phyloP scores from a whole-genome alignment of 2,329 filamentous ascomycete species.

The Cryphonectria radicalis region DNA sequence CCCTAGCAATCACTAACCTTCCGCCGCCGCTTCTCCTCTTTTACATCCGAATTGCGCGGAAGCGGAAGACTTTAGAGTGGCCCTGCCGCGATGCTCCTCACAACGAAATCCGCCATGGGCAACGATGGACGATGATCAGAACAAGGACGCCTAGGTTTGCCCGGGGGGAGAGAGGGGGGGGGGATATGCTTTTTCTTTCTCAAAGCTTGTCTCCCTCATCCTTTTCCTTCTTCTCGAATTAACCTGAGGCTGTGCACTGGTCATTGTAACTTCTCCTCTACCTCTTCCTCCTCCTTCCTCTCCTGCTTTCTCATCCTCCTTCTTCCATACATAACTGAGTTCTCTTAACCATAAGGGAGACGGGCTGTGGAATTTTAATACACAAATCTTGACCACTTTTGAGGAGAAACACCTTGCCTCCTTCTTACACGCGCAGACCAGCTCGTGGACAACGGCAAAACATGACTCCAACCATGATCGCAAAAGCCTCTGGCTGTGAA shows the following conservation, averaged over 20 bases:
- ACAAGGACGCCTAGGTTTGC: not conserved
- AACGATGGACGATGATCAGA: not conserved
- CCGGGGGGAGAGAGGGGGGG: not conserved
- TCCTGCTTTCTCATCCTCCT: not conserved
- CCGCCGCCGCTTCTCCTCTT: conserved; percentile 14
- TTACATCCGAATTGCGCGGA: conserved; percentile 27
- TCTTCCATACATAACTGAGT: not conserved
- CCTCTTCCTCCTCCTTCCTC: not conserved
- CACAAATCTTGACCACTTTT: not conserved
- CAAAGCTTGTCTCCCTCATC: not conserved
- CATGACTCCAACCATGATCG: conserved; percentile 24
- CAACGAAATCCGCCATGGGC: not conserved
- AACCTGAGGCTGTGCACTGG: not conserved
- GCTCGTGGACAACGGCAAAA: not conserved
- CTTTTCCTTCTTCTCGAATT: not conserved
- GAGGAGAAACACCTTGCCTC: not conserved
- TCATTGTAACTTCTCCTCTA: not conserved
- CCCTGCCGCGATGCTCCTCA: conserved; percentile 4
- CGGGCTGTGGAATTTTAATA: not conserved
- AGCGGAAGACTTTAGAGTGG: conserved; percentile 14
- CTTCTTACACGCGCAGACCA: too few relatives aligned
- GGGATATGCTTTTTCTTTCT: not conserved
- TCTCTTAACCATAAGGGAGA: not conserved
- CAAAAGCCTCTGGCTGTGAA: conserved; percentile 19
- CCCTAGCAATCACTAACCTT: conserved; percentile 11